These are phyloP conservation scores for Cladosporium sp. DNA, from an alignment of 2,329 filamentous ascomycete genomes.

Conservation along the genomic window DNA sequence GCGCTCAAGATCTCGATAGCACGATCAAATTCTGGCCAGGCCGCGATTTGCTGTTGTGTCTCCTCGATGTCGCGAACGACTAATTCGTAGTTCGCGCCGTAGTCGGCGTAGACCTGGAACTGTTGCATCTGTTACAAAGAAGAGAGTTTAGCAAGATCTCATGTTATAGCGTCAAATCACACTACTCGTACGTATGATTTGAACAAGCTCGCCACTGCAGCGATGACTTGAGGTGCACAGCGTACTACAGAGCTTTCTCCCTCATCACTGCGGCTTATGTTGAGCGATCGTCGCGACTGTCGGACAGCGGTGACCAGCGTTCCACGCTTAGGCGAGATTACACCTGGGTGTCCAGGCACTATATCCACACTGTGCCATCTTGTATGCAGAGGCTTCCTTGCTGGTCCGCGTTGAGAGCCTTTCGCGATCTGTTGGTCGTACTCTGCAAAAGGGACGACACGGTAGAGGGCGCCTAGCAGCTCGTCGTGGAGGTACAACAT, in stretches of 20 bases:
- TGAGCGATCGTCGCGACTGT: constrained; percentile 48
- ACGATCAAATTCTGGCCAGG: constrained; percentile 79
- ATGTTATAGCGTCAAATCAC: constrained; percentile 23
- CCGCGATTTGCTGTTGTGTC: constrained; percentile 66
- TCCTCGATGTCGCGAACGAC: constrained; percentile 77
- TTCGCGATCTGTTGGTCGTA: constrained; percentile 40
- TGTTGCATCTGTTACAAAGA: constrained; percentile 64
- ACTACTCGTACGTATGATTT: constrained; percentile 50
- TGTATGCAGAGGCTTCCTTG: constrained; percentile 44
- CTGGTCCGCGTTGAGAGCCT: constrained; percentile 13
- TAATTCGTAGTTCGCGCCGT: constrained; percentile 84
- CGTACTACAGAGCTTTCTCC: constrained; percentile 42
- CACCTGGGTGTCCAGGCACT: constrained; percentile 35
- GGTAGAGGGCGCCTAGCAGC: constrained; percentile 73
- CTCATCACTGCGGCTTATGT: constrained; percentile 46
- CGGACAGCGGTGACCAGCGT: constrained; percentile 27
- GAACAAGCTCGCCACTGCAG: constrained; percentile 57
- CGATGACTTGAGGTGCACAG: constrained; percentile 56
- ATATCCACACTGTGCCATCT: constrained; percentile 53
- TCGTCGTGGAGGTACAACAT: constrained; percentile 83
- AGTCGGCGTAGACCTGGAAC: constrained; percentile 89
- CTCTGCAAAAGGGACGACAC: constrained; percentile 66
- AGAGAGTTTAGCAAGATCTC: constrained; percentile 48
- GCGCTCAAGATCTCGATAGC: constrained; percentile 82
- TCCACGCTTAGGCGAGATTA: constrained; percentile 10